Base-by-base conservation (phyloP, 106 monocot genomes). In the Dendrobium nobile region DNA sequence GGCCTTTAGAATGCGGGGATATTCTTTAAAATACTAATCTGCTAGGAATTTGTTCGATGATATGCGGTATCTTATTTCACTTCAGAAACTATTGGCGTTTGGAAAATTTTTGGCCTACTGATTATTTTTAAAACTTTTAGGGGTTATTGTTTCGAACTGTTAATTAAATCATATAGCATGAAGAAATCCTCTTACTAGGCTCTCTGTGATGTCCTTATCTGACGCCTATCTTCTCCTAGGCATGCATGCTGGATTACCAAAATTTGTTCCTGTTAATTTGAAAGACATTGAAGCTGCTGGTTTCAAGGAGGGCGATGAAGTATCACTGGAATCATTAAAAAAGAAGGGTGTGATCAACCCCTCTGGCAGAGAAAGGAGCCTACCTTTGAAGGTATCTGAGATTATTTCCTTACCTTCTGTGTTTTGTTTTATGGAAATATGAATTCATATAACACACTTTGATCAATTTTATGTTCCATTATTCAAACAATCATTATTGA, bases 281-380 rank as follows among this genome's bases (percentile, higher is more conserved):
- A 98, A 91, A 77, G 94, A 92, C 84, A 88, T 98, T 77, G 88
- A 79, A 79, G 72, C 72, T 80, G 92, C 88, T 81, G 94, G 89
- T 41, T 98, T 98, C 81, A 55, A 92, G 76, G 97, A 98, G n/a
- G 97, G 94, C 24, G 97, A 98, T 78, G 97, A 92, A 79, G 74
- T 98, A 72, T 94, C 94, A 43, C 65, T 94, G n/a, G 94, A 92
- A 75, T 80, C 97, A 22, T 84, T 98, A 79, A 94, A 94, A 83
- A 86, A 85, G 51, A 92, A 40, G 67, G 86, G 97, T 61, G 84
- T 98, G 84, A 98, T 98, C 48, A 98, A 98, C 75, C 97, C 97
- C 76, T 94, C 97, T 78, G 97, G 97, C 41, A 89, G 94, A 84
- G 97, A 98, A 75, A 88, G 97, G 77, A 91, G 27, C 9, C 88